phyloP scores from a whole-genome alignment of 495 filamentous ascomycete species.

The Penicillium maclennaniae region DNA sequence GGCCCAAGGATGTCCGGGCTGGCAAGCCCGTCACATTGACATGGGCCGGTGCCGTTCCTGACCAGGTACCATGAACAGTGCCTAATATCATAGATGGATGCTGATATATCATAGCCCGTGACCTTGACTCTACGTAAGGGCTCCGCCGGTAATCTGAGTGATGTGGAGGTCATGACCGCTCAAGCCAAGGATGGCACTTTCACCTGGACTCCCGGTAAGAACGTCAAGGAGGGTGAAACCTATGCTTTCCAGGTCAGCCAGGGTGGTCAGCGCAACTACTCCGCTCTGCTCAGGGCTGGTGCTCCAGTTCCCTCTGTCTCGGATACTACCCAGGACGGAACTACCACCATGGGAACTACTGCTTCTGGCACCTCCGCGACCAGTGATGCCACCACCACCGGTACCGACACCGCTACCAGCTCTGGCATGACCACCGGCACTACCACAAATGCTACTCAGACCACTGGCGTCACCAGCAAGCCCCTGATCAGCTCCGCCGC shows the following conservation, averaged over 20 bases:
- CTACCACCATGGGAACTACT: slow-evolving; percentile 6
- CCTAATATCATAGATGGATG: not conserved
- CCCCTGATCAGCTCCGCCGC: slow-evolving; percentile 19
- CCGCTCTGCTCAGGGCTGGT: slow-evolving; percentile 36
- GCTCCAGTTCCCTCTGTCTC: slow-evolving; percentile 7
- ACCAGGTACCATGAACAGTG: slow-evolving; percentile 9
- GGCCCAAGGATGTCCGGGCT: slow-evolving; percentile 36
- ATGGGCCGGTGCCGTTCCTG: slow-evolving; percentile 36
- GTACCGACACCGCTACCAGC: not conserved
- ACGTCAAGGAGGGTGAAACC: slow-evolving; percentile 33
- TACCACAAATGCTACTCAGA: not conserved
- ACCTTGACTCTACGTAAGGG: slow-evolving; percentile 47
- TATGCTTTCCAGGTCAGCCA: slow-evolving; percentile 49
- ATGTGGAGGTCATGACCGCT: slow-evolving; percentile 37
- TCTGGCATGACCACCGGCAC: not conserved
- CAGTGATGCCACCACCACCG: not conserved
- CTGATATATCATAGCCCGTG: slow-evolving; percentile 23
- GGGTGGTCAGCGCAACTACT: slow-evolving; percentile 41
- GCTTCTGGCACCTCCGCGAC: not conserved
- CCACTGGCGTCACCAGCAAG: slow-evolving; percentile 15
- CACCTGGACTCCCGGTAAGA: slow-evolving; percentile 39
- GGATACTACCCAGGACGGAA: slow-evolving; percentile 11
- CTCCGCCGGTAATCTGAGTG: slow-evolving; percentile 31
- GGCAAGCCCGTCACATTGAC: slow-evolving; percentile 38
- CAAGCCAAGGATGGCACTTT: slow-evolving; percentile 34